Evolutionary conservation across 2,329 filamentous ascomycete genomes (phyloP).

Genomic region (Alternaria gansuensis): DNA sequence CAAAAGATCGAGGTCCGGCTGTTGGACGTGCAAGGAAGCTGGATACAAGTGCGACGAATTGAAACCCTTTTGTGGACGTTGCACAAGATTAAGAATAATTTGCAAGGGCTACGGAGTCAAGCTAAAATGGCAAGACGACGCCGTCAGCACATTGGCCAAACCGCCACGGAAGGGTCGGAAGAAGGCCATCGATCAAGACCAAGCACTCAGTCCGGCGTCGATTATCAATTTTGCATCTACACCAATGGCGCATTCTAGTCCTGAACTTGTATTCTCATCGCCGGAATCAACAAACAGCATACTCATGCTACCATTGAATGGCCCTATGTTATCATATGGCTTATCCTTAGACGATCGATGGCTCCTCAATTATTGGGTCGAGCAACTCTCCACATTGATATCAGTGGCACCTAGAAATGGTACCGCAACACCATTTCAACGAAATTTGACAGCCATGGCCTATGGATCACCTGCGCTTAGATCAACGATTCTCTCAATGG

Average conservation of each 20-base stretch:
- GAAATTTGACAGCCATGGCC: constrained; percentile 42
- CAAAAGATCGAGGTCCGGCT: constrained; percentile 43
- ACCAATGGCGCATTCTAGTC: constrained; percentile 11
- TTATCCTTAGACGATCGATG: constrained; percentile 33
- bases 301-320: constrained; percentile 17
- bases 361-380: constrained; percentile 43
- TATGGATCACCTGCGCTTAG: constrained; percentile 37
- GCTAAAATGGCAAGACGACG: constrained; percentile 41
- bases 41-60: constrained; percentile 49
- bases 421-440: constrained; percentile 37
- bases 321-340: constrained; percentile 18
- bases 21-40: constrained; percentile 47
- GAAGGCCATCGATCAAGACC: constrained; percentile 15
- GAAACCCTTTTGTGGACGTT: constrained; percentile 42
- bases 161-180: constrained; percentile 29
- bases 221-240: constrained; percentile 27
- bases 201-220: constrained; percentile 27
- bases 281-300: constrained; percentile 21
- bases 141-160: constrained; percentile 22
- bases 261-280: constrained; percentile 14
- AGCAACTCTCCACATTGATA: constrained; percentile 38
- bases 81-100: constrained; percentile 39
- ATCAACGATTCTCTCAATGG: constrained; percentile 47
- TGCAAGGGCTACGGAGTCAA: constrained; percentile 46
- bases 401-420: constrained; percentile 36